Conservation (phyloP, 1,284 basidiomycete genomes). For the Volvariella surrecta region DNA sequence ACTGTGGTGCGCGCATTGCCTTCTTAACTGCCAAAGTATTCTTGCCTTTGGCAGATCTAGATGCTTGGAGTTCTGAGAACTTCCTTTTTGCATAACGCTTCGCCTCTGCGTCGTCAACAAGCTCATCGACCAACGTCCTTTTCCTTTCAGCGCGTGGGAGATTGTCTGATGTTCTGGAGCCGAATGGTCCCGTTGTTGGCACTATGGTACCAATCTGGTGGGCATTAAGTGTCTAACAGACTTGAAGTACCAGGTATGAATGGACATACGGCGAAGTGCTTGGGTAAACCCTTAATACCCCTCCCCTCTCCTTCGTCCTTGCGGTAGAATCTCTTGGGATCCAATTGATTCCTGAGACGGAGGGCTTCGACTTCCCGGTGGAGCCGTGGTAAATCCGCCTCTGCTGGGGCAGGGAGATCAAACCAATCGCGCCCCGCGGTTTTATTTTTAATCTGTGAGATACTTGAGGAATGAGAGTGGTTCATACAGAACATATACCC, state of each 20-base stretch:
- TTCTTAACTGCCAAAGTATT: conserved; percentile 69
- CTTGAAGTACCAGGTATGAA: conserved; percentile 7
- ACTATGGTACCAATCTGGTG: conserved; percentile 78
- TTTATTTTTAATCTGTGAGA: conserved; percentile 52
- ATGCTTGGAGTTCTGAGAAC: conserved; percentile 76
- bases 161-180: conserved; percentile 63
- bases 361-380: conserved; percentile 91
- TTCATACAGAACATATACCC: conserved; percentile 12
- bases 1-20: conserved; percentile 55
- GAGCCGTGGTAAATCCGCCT: conserved; percentile 75
- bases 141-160: conserved; percentile 63
- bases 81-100: conserved; percentile 91
- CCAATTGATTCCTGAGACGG: conserved; percentile 84
- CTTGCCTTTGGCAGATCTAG: conserved; percentile 65
- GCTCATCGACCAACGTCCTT: conserved; percentile 79
- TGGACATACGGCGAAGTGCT: conserved; percentile 73
- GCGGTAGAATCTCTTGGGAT: conserved; percentile 93
- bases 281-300: conserved; percentile 80
- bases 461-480: conserved; percentile 4
- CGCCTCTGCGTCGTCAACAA: conserved; percentile 83
- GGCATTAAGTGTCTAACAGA: conserved; percentile 6
- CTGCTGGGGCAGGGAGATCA: conserved; percentile 80
- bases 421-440: conserved; percentile 88
- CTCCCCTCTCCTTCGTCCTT: conserved; percentile 80
- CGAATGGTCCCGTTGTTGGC: conserved; percentile 69